phyloP scores from a whole-genome alignment of 768 basidiomycete species.

The Mycena pura region DNA sequence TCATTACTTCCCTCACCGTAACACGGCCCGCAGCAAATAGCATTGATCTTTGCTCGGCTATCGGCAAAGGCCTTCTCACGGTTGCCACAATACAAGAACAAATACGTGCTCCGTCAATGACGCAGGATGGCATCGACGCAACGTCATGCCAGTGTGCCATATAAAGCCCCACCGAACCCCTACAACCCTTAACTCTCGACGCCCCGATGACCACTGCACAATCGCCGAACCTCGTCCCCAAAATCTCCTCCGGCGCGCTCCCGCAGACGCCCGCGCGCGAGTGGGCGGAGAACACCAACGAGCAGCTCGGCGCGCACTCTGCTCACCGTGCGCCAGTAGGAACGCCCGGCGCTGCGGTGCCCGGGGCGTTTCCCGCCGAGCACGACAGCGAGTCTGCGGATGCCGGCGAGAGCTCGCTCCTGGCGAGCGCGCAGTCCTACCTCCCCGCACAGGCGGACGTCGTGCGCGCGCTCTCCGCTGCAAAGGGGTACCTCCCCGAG shows the following conservation, averaged over 20 bases:
- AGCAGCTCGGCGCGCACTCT: neutral
- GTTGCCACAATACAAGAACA: too few relatives aligned
- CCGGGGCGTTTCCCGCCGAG: neutral
- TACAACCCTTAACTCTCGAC: too few relatives aligned
- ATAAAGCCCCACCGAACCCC: too few relatives aligned
- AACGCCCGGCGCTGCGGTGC: neutral
- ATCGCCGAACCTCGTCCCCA: slow-evolving; percentile 17
- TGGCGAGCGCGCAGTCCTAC: neutral
- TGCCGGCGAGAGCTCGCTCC: neutral
- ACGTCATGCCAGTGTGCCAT: too few relatives aligned
- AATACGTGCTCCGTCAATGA: too few relatives aligned
- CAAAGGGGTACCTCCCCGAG: slow-evolving; percentile 1
- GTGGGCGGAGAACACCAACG: slow-evolving; percentile 10
- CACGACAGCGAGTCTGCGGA: neutral
- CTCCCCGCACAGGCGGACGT: neutral
- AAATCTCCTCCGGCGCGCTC: slow-evolving; percentile 13
- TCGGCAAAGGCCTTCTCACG: too few relatives aligned
- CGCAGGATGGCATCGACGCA: too few relatives aligned
- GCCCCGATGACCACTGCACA: too few relatives aligned
- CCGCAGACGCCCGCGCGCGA: slow-evolving; percentile 17
- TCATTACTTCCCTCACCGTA: too few relatives aligned
- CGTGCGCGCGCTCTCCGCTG: neutral
- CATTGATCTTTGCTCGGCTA: too few relatives aligned
- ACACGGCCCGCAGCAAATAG: too few relatives aligned
- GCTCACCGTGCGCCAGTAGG: slow-evolving; percentile 9